Evolutionary conservation across 768 basidiomycete genomes (phyloP), one percentile per base, ranked within the genome.

Genomic region (Tulasnella sp.): DNA sequence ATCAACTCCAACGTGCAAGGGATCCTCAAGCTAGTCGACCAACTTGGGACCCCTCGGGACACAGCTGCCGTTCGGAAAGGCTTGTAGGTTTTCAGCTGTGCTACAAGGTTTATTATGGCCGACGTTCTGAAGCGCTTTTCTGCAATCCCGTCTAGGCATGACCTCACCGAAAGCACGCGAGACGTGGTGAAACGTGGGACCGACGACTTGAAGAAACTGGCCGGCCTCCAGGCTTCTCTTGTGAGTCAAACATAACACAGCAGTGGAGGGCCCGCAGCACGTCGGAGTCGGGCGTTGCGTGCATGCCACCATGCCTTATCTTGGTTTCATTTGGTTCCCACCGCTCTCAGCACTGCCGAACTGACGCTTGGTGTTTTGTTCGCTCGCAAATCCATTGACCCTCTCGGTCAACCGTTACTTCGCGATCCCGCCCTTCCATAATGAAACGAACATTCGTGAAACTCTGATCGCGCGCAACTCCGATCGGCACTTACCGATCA

Each of bases 1-100:
- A 95, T 99, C 86, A 96, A 97, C 82, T 90, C 94, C 78, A 99
- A 99, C 85, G 95, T 98, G 3, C 94, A 97, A 82, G 97, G 94
- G 20, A 96, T 99, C 72, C 84, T 95, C 81, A 94, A 94, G 85
- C 88, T 96, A n/a, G 94, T 99, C n/a, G 96, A 99, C 82, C 93
- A 96, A 84, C 89, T 99, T 0, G 97, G 97, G 5, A 94, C 92
- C 0, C 86, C 86, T 42, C 90, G 90, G 82, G 96, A 99, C 83
- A 94, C 92, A 23, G 89, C 91, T 0, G 84, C 86, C 2, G 85
- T 99, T 75, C 88, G 97, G 81, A 95, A 93, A 84, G 92, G 90
- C 74, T 85, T 99, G 96, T 97, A 82, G 35, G 61, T 35, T 37
- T 23, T 9, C 40, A 42, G 70, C 35, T 42, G 35, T 42, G 70